These are phyloP conservation scores for Sclerotiophoma versabilis DNA, from an alignment of 2,329 filamentous ascomycete species.

Conservation along the genomic window DNA sequence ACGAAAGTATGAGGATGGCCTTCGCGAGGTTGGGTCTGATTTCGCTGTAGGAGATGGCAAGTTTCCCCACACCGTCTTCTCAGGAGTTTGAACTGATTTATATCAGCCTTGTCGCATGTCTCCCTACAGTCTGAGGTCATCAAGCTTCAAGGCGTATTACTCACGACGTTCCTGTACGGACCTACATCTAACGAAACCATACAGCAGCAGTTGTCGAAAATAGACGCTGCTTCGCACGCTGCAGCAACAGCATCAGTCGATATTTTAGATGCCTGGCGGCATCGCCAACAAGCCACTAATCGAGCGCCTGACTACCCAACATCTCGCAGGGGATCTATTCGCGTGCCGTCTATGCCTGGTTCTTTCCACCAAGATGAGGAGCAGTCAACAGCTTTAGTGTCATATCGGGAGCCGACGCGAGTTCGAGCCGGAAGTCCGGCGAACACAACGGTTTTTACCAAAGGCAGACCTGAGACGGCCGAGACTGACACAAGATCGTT, in stretches of 20 bases:
- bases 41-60: conserved; percentile 47
- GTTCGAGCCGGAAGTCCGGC: conserved; percentile 28
- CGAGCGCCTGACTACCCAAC: conserved; percentile 15
- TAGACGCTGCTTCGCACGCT: conserved; percentile 40
- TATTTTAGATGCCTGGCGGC: conserved; percentile 34
- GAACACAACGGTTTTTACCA: conserved; percentile 37
- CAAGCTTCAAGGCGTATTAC: conserved; percentile 40
- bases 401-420: conserved; percentile 24
- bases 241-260: conserved; percentile 40
- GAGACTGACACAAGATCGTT: conserved; percentile 36
- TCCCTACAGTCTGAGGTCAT: conserved; percentile 47
- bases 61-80: background rate
- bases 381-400: conserved; percentile 35
- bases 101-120: conserved; percentile 39
- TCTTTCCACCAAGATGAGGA: conserved; percentile 1
- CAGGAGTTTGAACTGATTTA: background rate
- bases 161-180: conserved; percentile 46
- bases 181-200: conserved; percentile 43
- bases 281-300: conserved; percentile 31
- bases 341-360: conserved; percentile 5
- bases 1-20: conserved; percentile 40
- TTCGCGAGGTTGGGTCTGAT: conserved; percentile 35
- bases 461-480: conserved; percentile 24
- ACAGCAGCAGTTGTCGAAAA: conserved; percentile 39
- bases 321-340: conserved; percentile 9